Percentiles rank a stretch among this genome's conserved stretches.
These are phyloP conservation scores for Mucor racemosus DNA, from an alignment of 371 early-diverging fungal species.

Conservation along the genomic window DNA sequence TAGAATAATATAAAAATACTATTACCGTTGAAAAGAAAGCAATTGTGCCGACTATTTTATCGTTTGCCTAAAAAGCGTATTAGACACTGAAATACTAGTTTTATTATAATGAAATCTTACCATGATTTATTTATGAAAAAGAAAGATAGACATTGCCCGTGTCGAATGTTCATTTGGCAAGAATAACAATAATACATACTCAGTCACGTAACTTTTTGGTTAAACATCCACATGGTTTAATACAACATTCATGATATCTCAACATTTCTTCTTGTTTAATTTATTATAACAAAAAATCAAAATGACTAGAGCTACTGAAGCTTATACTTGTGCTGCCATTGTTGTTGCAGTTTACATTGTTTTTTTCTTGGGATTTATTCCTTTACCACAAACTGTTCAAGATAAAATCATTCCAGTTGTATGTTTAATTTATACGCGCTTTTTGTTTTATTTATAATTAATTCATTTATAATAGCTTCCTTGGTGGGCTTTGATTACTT, in stretches of 20 bases:
- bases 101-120: not conserved
- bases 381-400: conserved; percentile 61
- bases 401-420: conserved; percentile 67
- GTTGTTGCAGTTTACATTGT: conserved; percentile 49
- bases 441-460: not conserved
- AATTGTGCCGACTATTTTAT: conserved; percentile 81
- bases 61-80: conserved; percentile 47
- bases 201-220: conserved; percentile 6
- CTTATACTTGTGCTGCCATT: conserved; percentile 53
- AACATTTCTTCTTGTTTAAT: not conserved
- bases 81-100: not conserved
- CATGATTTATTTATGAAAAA: not conserved
- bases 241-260: not conserved
- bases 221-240: not conserved
- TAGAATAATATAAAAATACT: conserved; percentile 87
- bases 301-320: conserved; percentile 72
- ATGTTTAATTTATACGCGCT: conserved; percentile 7
- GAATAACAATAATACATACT: not conserved
- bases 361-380: conserved; percentile 58
- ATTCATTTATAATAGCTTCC: conserved; percentile 64
- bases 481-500: conserved; percentile 79
- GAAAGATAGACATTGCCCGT: not conserved
- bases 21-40: conserved; percentile 70
- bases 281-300: not conserved
- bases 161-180: conserved; percentile 9